Evolutionary conservation across 768 basidiomycete genomes (phyloP), one percentile per base, ranked within the genome.

Genomic region (Termitomyces sp.): DNA sequence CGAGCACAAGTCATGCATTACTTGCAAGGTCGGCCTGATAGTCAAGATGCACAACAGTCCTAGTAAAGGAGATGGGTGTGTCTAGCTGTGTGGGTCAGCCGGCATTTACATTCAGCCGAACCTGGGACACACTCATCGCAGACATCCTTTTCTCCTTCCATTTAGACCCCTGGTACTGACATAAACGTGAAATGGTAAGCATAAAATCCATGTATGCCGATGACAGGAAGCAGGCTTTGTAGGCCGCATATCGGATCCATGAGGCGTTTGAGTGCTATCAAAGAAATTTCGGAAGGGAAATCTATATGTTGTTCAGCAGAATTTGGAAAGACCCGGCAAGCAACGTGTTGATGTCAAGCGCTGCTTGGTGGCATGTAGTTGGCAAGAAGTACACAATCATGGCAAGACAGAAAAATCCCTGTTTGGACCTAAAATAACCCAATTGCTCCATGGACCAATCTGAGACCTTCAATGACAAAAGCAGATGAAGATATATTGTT

Each of bases 401-500:
- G 23, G 41, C 23, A 45, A 35, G 49, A 43, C 50, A 49, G 28
- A 23, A 45, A 31, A 35, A 35, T 53, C 28, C 28, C 31, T 51
- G 45, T 26, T 17, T 50, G 12, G 15, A 46, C 23, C 28, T 30
- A 37, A 35, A 35, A 46, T 19, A 53, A 38, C 28, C 42, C 31
- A 37, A 56, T 62, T 56, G 10, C 49, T 53, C 55, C 55, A 58
- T 50, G 42, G 17, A 40, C 30, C 33, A 55, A 8, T 9, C 46
- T 10, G 40, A 54, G 37, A 50, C 17, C n/a, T 19, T 31, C 40
- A 26, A 19, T 47, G 48, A 23, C 44, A 47, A 28, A 47, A 37
- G 46, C 54, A 50, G 30, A 48, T 50, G 37, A 41, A 53, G 53
- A 46, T 42, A 48, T 58, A 55, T 50, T 54, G 60, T 58, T 58